Percentiles rank a stretch among this genome's conserved stretches.
Conservation (phyloP, 441 rosid species). For the Erodium moschatum region DNA sequence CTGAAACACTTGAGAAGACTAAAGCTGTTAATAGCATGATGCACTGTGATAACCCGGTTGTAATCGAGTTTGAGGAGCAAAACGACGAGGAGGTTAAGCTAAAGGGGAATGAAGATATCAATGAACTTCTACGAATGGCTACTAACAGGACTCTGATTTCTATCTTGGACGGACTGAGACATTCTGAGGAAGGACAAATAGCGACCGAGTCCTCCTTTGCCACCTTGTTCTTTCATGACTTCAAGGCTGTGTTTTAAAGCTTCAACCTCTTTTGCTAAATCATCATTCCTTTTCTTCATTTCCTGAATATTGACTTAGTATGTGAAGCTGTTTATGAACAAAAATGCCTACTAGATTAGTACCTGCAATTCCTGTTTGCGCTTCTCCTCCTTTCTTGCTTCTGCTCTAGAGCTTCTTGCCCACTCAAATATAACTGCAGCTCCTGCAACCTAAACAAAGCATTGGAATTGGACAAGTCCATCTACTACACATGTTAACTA, state of each 20-base stretch:
- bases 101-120: no score
- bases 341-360: no score
- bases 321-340: no score
- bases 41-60: no score
- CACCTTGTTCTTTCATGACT: not conserved
- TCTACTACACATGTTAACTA: no score
- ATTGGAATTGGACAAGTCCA: not conserved
- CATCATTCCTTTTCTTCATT: not conserved
- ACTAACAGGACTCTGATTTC: not conserved
- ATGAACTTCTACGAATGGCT: no score
- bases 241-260: not conserved
- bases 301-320: not conserved
- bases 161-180: not conserved
- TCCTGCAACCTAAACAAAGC: constrained; percentile 39
- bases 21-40: no score
- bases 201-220: not conserved
- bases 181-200: not conserved
- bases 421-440: constrained; percentile 50
- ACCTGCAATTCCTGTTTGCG: constrained; percentile 44
- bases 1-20: no score
- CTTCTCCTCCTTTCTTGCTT: constrained; percentile 52
- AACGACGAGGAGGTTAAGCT: no score
- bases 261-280: not conserved
- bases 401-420: constrained; percentile 53
- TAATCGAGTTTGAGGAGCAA: no score